Evolutionary conservation across 345 rosid species (phyloP), one percentile per base, ranked within the genome.

Genomic region (Salix exigua): DNA sequence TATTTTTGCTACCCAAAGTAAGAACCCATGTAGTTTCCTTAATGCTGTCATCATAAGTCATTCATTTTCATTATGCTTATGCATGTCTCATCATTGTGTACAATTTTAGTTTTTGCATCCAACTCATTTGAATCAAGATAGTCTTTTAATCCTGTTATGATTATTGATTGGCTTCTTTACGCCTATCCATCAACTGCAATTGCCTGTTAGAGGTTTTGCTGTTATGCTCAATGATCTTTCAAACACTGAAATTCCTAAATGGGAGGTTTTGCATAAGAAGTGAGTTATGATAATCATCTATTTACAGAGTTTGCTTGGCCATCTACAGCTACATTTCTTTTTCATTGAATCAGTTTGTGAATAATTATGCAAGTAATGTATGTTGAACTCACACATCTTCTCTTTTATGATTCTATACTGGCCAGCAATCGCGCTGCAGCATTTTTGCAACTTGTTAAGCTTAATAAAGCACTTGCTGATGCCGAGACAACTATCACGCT

Each of bases 381-480:
- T 46, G 50, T 14, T 46, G 51, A 46, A 46, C n/a, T 33, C 8
- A 14, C 17, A 6, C n/a, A 31, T 78, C 72, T 65, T 40, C 35
- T 66, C 42, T 68, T 44, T 40, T 10, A 21, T 78, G 46, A 58
- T 31, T 80, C 58, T 77, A 62, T 61, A 25, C 75, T 82, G 48
- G 28, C 70, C 87, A 96, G 99, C 89, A 96, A 96, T 78, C 96
- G 98, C 62, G 98, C 98, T 76, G 99, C 98, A 33, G 98, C 99
- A 4, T 96, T 96, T 83, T 83, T 96, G 80, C 88, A 88, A 75
- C 83, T 96, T 80, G 96, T 90, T 35, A 96, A 96, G 86, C 96
- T 96, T 74, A 92, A 77, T 84, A 93, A 93, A 88, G 99, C 98
- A 61, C 91, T 96, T 55, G 83, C 94, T 73, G 98, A 96, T 85